Conservation (phyloP, 805 yeast species). For the Starmerella apis region DNA sequence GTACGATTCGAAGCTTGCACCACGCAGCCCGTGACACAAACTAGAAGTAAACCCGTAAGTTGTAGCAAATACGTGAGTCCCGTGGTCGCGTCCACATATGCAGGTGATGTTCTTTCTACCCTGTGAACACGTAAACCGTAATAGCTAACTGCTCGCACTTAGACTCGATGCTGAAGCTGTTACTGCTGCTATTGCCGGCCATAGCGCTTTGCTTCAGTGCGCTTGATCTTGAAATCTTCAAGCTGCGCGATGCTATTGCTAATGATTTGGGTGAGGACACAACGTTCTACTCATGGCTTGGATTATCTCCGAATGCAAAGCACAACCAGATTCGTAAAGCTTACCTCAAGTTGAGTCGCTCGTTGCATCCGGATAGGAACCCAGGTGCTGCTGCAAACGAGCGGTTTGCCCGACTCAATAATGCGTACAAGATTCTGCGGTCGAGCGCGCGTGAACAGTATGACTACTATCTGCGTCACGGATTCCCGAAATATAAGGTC, state of each 20-base stretch:
- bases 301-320: conserved; percentile 25
- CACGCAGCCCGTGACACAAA: background rate
- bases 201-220: conserved; percentile 39
- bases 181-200: conserved; percentile 18
- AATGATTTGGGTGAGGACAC: conserved; percentile 51
- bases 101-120: background rate
- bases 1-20: no score
- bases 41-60: background rate
- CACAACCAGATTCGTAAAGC: conserved; percentile 30
- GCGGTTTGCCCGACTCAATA: conserved; percentile 66
- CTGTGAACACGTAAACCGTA: background rate
- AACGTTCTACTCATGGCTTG: conserved; percentile 57
- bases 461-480: conserved; percentile 70
- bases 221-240: conserved; percentile 73
- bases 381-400: conserved; percentile 45
- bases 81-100: no score
- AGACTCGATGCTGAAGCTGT: background rate
- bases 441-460: conserved; percentile 56
- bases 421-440: conserved; percentile 61
- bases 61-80: no score
- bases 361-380: conserved; percentile 78
- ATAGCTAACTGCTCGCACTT: background rate
- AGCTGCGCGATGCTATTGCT: conserved; percentile 52
- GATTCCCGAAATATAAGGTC: conserved; percentile 77
- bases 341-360: conserved; percentile 58